These are phyloP conservation scores for Viola pubescens DNA, from an alignment of 441 rosid species.

Conservation along the genomic window DNA sequence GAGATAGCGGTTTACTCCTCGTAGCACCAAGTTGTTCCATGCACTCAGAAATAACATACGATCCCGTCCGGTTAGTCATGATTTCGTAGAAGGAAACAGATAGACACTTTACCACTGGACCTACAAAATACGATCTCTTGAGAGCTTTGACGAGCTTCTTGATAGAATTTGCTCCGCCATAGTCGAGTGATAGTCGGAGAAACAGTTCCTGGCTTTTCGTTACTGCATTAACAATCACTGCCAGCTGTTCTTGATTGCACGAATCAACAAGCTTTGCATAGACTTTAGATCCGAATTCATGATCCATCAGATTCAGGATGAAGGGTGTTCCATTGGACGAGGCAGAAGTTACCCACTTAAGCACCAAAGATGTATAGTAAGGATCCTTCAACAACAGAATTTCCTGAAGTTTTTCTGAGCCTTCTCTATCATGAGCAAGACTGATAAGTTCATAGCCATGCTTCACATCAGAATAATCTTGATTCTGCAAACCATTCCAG, in stretches of 20 bases:
- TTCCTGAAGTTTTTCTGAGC: not conserved
- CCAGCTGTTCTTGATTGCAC: not conserved
- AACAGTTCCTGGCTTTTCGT: not conserved
- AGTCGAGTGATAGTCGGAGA: not conserved
- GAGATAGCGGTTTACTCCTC: constrained; percentile 12
- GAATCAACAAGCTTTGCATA: not conserved
- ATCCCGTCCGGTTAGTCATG: constrained; percentile 18
- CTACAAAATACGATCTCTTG: constrained; percentile 13
- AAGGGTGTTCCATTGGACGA: not conserved
- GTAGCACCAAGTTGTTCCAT: not conserved
- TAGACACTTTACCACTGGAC: constrained; percentile 4
- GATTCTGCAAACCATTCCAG: not conserved
- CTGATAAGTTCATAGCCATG: not conserved
- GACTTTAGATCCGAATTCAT: not conserved
- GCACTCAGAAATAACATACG: constrained; percentile 15
- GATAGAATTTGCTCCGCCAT: constrained; percentile 4
- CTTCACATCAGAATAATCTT: not conserved
- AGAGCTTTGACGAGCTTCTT: constrained; percentile 22
- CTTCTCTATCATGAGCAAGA: not conserved
- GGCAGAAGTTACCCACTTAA: not conserved
- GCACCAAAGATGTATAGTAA: not conserved
- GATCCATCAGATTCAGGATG: not conserved
- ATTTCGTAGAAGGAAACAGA: constrained; percentile 5
- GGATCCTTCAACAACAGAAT: not conserved
- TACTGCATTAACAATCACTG: not conserved